Evolutionary conservation across 2,329 filamentous ascomycete species (phyloP).

Genomic region (Albifimbria verrucaria): DNA sequence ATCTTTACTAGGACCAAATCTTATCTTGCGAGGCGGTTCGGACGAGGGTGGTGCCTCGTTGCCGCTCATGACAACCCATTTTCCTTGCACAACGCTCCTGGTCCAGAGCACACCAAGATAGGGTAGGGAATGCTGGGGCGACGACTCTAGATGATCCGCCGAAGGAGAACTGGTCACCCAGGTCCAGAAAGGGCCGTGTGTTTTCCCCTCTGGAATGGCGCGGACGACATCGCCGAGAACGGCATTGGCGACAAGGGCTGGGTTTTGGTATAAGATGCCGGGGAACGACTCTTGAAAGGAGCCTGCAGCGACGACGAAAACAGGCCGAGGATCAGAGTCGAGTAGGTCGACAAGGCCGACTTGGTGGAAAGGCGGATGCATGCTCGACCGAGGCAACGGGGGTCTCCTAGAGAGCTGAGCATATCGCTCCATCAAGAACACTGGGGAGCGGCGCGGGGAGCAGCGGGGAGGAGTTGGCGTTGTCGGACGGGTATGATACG

Average conservation of each 20-base stretch:
- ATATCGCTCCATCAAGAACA: background rate
- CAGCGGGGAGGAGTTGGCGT: too few species aligned
- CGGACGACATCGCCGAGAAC: slow-evolving; percentile 27
- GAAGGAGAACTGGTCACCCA: slow-evolving; percentile 29
- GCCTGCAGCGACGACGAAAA: slow-evolving; percentile 31
- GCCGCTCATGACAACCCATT: slow-evolving; percentile 36
- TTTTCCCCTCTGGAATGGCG: slow-evolving; percentile 23
- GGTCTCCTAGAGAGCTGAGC: background rate
- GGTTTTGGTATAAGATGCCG: slow-evolving; percentile 33
- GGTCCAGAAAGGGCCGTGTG: slow-evolving; percentile 33
- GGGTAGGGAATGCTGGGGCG: slow-evolving; percentile 21
- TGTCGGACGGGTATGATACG: too few species aligned
- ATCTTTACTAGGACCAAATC: slow-evolving; percentile 20
- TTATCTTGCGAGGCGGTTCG: slow-evolving; percentile 27
- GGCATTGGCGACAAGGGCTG: slow-evolving; percentile 26
- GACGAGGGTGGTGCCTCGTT: slow-evolving; percentile 31
- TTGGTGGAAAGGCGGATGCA: slow-evolving; percentile 19
- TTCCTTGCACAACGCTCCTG: slow-evolving; percentile 26
- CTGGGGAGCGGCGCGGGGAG: too few species aligned
- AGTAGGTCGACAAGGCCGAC: slow-evolving; percentile 37
- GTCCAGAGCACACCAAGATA: slow-evolving; percentile 35
- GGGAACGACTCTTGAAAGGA: slow-evolving; percentile 1
- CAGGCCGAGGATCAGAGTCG: slow-evolving; percentile 37
- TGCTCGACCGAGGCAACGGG: slow-evolving; percentile 12
- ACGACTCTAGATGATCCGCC: slow-evolving; percentile 4